Percentiles rank a stretch among this genome's conserved stretches.
phyloP scores from a whole-genome alignment of 768 basidiomycete species.

The Lactarius evosmus region DNA sequence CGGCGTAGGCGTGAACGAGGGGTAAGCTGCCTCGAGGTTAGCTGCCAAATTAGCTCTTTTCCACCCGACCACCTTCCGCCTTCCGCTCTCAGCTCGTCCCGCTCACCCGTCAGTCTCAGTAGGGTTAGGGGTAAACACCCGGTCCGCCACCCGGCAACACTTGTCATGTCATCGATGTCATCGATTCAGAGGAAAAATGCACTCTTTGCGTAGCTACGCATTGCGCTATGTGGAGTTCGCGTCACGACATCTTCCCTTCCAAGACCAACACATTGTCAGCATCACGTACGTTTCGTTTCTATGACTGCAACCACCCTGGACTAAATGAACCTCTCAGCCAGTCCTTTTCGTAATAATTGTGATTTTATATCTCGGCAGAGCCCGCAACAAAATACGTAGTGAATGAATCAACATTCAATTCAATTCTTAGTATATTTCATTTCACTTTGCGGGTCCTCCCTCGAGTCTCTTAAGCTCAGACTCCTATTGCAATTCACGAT shows the following conservation, averaged over 20 bases:
- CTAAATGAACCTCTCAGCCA: neutral
- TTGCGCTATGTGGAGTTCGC: no score
- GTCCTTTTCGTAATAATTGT: neutral
- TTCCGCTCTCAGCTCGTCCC: neutral
- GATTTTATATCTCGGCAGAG: neutral
- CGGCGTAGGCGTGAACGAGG: neutral
- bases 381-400: neutral
- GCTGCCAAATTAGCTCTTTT: neutral
- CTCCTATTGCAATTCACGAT: neutral
- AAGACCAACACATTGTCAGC: neutral
- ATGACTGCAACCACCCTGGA: neutral
- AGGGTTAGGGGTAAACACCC: neutral
- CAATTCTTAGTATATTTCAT: neutral
- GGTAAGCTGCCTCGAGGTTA: neutral
- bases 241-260: neutral
- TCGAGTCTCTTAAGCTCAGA: neutral
- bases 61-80: neutral
- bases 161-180: no score
- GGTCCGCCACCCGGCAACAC: no score
- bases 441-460: neutral
- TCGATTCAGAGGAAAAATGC: no score
- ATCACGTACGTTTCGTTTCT: neutral
- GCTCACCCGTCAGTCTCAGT: neutral
- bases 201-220: no score
- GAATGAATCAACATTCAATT: neutral